These are phyloP conservation scores for Apiospora hydei DNA, from an alignment of 2,329 filamentous ascomycete species.

Conservation along the genomic window DNA sequence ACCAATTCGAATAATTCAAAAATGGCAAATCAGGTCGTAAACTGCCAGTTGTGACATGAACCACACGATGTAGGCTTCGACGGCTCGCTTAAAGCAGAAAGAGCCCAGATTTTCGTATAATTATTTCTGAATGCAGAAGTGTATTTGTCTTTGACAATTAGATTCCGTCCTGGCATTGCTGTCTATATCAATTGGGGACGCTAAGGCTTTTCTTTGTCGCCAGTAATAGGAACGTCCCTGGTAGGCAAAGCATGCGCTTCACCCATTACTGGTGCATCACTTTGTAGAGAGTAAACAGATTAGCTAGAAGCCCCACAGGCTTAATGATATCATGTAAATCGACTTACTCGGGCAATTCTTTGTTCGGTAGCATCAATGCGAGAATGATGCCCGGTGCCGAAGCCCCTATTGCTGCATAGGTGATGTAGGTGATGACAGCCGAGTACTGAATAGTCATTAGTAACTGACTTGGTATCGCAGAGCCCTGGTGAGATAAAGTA, in stretches of 20 bases:
- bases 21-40: neutral
- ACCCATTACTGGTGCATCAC: neutral
- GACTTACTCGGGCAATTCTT: constrained; percentile 31
- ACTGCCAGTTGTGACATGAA: neutral
- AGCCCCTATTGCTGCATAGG: constrained; percentile 36
- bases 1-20: neutral
- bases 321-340: too few species aligned
- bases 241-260: neutral
- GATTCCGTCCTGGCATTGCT: too few species aligned
- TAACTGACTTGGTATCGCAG: neutral
- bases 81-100: too few species aligned
- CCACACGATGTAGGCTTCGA: neutral
- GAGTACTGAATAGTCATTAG: constrained; percentile 33
- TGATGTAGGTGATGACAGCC: constrained; percentile 39
- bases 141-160: neutral
- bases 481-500: neutral
- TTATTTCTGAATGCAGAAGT: neutral
- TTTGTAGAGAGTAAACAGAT: neutral
- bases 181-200: too few species aligned
- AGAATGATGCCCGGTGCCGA: constrained; percentile 33
- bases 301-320: neutral
- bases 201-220: neutral
- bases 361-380: constrained; percentile 35
- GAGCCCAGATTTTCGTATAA: neutral
- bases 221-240: neutral